Percentiles rank a stretch among this genome's conserved stretches.
Conservation (phyloP, 345 rosid genomes). For the Citrus australasica region DNA sequence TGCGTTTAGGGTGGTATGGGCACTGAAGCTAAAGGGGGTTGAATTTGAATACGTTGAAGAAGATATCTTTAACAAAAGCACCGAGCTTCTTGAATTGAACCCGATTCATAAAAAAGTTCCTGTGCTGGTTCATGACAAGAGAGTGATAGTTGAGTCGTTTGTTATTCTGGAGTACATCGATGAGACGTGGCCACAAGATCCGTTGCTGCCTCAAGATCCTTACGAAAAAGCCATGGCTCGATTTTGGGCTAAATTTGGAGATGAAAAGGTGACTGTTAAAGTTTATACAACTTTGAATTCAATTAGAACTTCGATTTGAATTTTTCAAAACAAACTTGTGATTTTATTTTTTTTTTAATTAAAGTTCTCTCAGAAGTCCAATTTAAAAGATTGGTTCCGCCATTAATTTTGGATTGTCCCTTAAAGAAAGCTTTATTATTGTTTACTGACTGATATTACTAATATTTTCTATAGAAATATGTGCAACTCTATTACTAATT, state of each 20-base stretch:
- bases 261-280: constrained; percentile 23
- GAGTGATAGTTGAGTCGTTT: constrained; percentile 19
- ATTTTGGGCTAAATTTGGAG: constrained; percentile 36
- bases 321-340: too few species aligned
- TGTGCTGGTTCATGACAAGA: constrained; percentile 22
- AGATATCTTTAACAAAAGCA: constrained; percentile 13
- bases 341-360: too few species aligned
- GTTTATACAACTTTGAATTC: too few species aligned
- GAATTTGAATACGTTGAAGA: constrained; percentile 14
- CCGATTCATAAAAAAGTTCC: constrained; percentile 23
- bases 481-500: too few species aligned
- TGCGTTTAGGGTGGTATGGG: constrained; percentile 14
- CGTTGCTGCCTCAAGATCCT: constrained; percentile 39
- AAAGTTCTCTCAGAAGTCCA: too few species aligned
- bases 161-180: constrained; percentile 33
- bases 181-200: constrained; percentile 33
- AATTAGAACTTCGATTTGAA: too few species aligned
- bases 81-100: constrained; percentile 14
- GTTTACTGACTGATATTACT: too few species aligned
- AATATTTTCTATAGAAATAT: too few species aligned
- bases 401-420: too few species aligned
- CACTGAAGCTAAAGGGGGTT: constrained; percentile 22
- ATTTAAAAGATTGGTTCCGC: too few species aligned
- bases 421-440: too few species aligned
- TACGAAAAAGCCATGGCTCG: constrained; percentile 29